Evolutionary conservation across 2,329 filamentous ascomycete species (phyloP), one percentile per base, ranked within the genome.

Genomic region (Trichoderma koningii): DNA sequence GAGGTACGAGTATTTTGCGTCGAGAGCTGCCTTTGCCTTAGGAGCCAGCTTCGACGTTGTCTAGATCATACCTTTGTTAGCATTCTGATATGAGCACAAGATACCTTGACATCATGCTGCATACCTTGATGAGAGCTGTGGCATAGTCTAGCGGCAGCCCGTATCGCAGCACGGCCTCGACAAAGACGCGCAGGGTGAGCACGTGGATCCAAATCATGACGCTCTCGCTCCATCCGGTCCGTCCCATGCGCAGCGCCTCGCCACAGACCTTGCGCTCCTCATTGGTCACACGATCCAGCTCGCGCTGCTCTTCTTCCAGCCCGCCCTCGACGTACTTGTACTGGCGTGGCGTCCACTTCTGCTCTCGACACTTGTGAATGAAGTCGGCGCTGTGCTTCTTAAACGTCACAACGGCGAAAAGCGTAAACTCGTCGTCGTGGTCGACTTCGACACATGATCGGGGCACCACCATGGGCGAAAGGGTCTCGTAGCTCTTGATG

Each of bases 141-240:
- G 96, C 89, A 77, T 94, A 99, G 71, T 96, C 91, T 69, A 97
- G 80, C 55, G 95, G 95, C 71, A 99, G 78, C 30, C 95, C 95
- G 74, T 99, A 99, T 69, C 95, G 87, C 74, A 99, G 81, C n/a
- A 99, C 95, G 5, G 93, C 97, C 83, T 99, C 95, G 21, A 99
- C 95, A 77, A 98, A 99, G 21, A 98, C 93, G 62, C 95, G 84
- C 72, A 99, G 80, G 7, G 93, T 91, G 73, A 98, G 82, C 30
- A 97, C 90, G 75, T 99, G 95, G 56, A 96, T 85, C 92, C 93
- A 97, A 62, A 94, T 89, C 92, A 97, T 97, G 69, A 97, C 92
- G 68, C 89, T 89, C 80, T 99, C 95, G 74, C 92, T 94, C 87
- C 95, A 99, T 17, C 92, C 93, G n/a, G 92, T 96, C 68, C 93